A percentile compares a stretch with the other conserved stretches of the same genome.
Evolutionary conservation across 2,329 filamentous ascomycete species (phyloP).

Genomic region (Penicillium capsulatum): DNA sequence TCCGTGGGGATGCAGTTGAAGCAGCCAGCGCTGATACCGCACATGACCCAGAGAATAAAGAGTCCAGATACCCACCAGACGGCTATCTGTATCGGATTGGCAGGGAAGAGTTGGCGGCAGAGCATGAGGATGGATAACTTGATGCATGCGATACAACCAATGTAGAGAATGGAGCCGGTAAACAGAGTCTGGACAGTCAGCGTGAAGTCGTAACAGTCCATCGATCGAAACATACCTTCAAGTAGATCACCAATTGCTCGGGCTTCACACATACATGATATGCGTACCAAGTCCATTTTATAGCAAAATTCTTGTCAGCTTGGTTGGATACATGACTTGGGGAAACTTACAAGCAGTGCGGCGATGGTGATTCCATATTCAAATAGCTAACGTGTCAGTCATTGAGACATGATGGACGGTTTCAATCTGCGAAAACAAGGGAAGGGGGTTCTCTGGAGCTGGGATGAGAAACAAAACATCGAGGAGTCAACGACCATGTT

Average conservation of each 20-base stretch:
- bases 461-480: no score
- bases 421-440: no score
- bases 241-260: constrained; percentile 17
- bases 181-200: constrained; percentile 18
- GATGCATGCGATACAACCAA: constrained; percentile 24
- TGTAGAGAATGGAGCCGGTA: constrained; percentile 23
- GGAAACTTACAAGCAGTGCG: constrained; percentile 24
- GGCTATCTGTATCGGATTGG: constrained; percentile 19
- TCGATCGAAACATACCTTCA: constrained; percentile 16
- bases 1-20: constrained; percentile 25
- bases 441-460: no score
- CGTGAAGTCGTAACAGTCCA: no score
- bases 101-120: constrained; percentile 26
- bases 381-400: no score
- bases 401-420: no score
- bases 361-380: constrained; percentile 24
- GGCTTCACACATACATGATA: constrained; percentile 15
- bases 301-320: no score
- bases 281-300: constrained; percentile 25
- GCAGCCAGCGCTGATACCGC: constrained; percentile 23
- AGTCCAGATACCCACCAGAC: constrained; percentile 19
- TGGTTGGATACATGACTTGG: no score
- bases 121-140: constrained; percentile 29
- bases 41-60: constrained; percentile 25
- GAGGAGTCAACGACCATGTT: no score